phyloP scores from a whole-genome alignment of 768 basidiomycete genomes.

The Mrakia blollopis region DNA sequence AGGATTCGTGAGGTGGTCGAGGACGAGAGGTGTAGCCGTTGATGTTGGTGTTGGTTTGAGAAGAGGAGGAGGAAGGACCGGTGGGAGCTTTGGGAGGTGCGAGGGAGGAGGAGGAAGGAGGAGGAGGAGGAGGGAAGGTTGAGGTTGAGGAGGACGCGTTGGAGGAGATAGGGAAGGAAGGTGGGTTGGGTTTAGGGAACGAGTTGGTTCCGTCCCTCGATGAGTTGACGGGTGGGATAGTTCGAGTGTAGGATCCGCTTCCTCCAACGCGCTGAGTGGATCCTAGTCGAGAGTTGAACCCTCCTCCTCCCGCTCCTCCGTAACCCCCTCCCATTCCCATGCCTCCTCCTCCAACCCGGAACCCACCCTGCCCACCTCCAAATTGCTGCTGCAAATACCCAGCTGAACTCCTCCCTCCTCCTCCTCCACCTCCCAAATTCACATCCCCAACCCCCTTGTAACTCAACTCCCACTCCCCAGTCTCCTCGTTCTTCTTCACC shows the following conservation, averaged over 20 bases:
- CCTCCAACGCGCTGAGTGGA: no score
- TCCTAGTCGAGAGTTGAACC: no score
- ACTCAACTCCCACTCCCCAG: slow-evolving; percentile 32
- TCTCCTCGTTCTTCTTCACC: slow-evolving; percentile 32
- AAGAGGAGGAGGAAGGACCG: neutral
- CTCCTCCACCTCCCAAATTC: neutral
- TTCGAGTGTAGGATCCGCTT: neutral
- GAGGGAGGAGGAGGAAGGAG: neutral
- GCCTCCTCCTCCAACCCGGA: neutral
- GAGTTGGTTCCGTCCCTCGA: neutral
- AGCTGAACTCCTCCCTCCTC: neutral
- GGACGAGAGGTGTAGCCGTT: neutral
- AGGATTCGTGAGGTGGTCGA: neutral
- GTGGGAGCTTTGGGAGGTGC: neutral
- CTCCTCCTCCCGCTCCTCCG: no score
- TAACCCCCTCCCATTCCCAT: neutral
- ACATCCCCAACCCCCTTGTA: slow-evolving; percentile 25
- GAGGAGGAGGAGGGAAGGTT: neutral
- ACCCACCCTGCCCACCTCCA: neutral
- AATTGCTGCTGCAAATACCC: neutral
- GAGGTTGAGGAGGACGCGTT: neutral
- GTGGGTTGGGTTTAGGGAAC: neutral
- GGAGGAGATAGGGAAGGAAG: no score
- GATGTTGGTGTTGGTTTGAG: neutral
- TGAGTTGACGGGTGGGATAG: neutral